Base-by-base conservation (phyloP, 768 basidiomycete genomes). In the Amanita muscaria region DNA sequence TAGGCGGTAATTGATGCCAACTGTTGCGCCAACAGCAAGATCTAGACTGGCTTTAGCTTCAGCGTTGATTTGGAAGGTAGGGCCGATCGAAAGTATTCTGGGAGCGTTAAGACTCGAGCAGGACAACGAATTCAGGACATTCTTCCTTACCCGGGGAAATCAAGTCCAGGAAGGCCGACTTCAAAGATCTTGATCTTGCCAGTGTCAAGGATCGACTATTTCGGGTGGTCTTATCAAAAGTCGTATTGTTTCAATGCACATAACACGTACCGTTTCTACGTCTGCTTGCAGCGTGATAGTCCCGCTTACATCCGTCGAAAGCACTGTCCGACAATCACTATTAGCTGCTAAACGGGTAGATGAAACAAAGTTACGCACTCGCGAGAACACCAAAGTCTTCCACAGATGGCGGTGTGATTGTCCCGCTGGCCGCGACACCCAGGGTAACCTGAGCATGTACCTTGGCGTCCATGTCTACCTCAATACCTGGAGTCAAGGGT, bases 1-100 rank as follows among this genome's bases (percentile, higher is more conserved):
- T 39, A 75, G 48, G n/a, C 56, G 60, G 51, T 73, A 73, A 29
- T 62, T 66, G 33, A 77, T 48, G 8, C 64, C 71, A 33, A 76
- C 63, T 5, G 52, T 62, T 49, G 71, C 48, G 46, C 69, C 64
- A 14, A 69, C 56, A 38, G 64, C 57, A 9, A 71, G 48, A 32
- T 67, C 63, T 14, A 73, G 52, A 1, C 42, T 51, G 4, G 66
- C 66, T 7, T 45, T 61, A 0, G 62, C 64, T 42, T 64, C 57
- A 2, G 59, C 70, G 22, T 65, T 59, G 46, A 77, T 58, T 31
- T 64, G 51, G 59, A 76, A 72, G 0, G 67, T 60, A 3, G 75
- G 74, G 0, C 74, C 76, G 21, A 77, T 51, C 10, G 63, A 64
- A 25, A 77, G 51, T 38, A 77, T 63, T 3, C 73, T 73, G 40